Conservation (phyloP, 352 stramenopile species). For the Phytophthora pluvialis region DNA sequence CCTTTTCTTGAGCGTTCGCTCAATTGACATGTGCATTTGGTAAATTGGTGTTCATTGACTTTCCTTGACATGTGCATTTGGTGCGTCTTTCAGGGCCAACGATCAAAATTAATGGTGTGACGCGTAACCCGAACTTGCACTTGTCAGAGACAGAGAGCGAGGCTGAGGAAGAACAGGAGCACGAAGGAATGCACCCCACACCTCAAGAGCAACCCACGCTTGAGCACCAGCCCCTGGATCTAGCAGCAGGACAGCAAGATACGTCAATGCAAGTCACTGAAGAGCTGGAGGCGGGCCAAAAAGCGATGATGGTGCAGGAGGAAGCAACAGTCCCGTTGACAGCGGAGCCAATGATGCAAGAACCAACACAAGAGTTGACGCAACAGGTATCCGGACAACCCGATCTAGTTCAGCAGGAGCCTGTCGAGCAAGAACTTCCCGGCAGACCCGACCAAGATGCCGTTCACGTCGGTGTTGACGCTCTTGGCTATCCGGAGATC, state of each 20-base stretch:
- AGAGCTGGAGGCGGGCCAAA: neutral
- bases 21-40: conserved; percentile 2
- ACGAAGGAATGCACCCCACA: neutral
- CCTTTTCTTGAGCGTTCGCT: neutral
- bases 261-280: neutral
- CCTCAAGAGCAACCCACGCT: neutral
- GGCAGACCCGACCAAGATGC: neutral
- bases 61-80: neutral
- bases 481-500: neutral
- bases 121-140: conserved; percentile 55
- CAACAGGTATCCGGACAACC: neutral
- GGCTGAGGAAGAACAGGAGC: conserved; percentile 4
- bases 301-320: neutral
- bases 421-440: neutral
- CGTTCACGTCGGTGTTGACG: neutral
- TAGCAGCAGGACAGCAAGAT: conserved; percentile 1
- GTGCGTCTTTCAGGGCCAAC: conserved; percentile 12
- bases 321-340: neutral
- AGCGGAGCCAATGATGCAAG: neutral
- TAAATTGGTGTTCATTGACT: too few relatives aligned
- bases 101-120: conserved; percentile 77
- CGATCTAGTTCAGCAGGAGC: neutral
- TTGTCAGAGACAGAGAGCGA: conserved; percentile 24
- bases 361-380: conserved; percentile 1
- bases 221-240: neutral